A percentile compares a stretch with the other conserved stretches of the same genome.
Conservation (phyloP, 2,329 filamentous ascomycete species). For the Beauveria sp. region DNA sequence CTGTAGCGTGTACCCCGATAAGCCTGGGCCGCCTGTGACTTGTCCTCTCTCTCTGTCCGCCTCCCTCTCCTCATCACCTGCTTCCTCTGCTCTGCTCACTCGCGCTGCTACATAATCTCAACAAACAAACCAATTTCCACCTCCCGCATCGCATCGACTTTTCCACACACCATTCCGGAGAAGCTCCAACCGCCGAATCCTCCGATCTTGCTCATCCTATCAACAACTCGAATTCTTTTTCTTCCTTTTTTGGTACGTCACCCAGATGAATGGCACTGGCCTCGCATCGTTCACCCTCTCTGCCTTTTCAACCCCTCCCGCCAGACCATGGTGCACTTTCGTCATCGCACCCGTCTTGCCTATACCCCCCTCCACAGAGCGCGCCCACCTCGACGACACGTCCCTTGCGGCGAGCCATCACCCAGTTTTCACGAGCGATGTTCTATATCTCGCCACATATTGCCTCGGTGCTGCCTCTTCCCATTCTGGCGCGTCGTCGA, state of each 20-base stretch:
- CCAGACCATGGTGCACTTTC: not conserved
- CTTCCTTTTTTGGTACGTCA: slow-evolving; percentile 1
- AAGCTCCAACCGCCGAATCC: slow-evolving; percentile 4
- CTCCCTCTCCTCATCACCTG: not conserved
- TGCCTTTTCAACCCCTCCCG: slow-evolving; percentile 6
- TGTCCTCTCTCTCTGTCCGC: not conserved
- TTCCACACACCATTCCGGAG: slow-evolving; percentile 5
- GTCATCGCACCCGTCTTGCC: not conserved
- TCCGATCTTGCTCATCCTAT: slow-evolving; percentile 3
- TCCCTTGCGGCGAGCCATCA: not conserved
- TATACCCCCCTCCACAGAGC: not conserved
- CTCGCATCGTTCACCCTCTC: not conserved
- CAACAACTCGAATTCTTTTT: not conserved
- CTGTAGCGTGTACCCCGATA: not conserved
- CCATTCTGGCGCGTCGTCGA: not conserved
- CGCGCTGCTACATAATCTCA: slow-evolving; percentile 10
- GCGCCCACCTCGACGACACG: not conserved
- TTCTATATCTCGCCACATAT: not conserved
- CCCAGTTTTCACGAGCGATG: not conserved
- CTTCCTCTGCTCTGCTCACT: not conserved
- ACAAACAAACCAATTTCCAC: slow-evolving; percentile 12
- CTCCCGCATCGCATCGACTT: slow-evolving; percentile 1
- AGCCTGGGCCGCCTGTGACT: not conserved
- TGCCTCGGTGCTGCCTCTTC: not conserved
- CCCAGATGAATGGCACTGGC: not conserved